Evolutionary conservation across 345 rosid genomes (phyloP).

Genomic region (Brassica napus): Da-Ae NC_063444.1:50087001-50087500

Average conservation of each 20-base stretch:
- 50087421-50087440: slow-evolving; percentile 41
- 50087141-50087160: neutral
- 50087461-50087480: slow-evolving; percentile 23
- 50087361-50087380: slow-evolving; percentile 41
- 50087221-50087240: slow-evolving; percentile 57
- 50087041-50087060: neutral
- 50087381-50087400: slow-evolving; percentile 28
- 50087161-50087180: neutral
- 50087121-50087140: neutral
- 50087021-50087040: neutral
- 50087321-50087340: slow-evolving; percentile 59
- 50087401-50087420: slow-evolving; percentile 19
- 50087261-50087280: slow-evolving; percentile 82
- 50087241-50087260: slow-evolving; percentile 91
- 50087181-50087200: slow-evolving; percentile 16
- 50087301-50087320: slow-evolving; percentile 89
- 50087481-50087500: slow-evolving; percentile 43
- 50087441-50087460: slow-evolving; percentile 27
- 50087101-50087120: neutral
- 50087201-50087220: slow-evolving; percentile 59
- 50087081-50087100: neutral
- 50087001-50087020: neutral
- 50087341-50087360: slow-evolving; percentile 44
- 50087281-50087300: slow-evolving; percentile 67
- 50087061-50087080: neutral